Evolutionary conservation across 345 rosid species (phyloP).

Genomic region (Theobroma cacao): DNA sequence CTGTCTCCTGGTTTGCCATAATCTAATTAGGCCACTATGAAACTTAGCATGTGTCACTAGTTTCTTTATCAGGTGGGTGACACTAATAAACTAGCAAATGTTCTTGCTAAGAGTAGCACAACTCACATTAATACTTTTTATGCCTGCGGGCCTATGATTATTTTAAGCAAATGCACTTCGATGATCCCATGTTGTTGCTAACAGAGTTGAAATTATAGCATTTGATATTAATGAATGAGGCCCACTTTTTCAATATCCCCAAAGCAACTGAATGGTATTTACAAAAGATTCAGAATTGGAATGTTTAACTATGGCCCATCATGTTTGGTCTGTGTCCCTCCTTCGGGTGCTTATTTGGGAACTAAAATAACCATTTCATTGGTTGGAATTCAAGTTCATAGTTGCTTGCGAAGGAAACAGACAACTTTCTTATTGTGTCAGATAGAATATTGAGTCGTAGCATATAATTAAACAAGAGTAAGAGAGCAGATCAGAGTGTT

Average conservation of each 20-base stretch:
- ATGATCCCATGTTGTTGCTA: not conserved
- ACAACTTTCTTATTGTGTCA: not conserved
- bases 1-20: not conserved
- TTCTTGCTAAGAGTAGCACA: not conserved
- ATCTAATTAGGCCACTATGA: not conserved
- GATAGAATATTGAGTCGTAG: not conserved
- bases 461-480: not conserved
- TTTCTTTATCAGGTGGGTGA: not conserved
- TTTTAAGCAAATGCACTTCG: not conserved
- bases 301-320: not conserved
- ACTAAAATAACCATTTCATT: not conserved
- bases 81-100: not conserved
- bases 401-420: not conserved
- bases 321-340: not conserved
- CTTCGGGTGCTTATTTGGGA: not conserved
- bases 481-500: not conserved
- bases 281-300: not conserved
- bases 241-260: not conserved
- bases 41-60: not conserved
- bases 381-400: not conserved
- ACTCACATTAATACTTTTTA: not conserved
- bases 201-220: not conserved
- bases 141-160: not conserved
- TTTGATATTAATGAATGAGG: not conserved
- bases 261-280: not conserved